Percentiles rank a stretch among this genome's conserved stretches.
Evolutionary conservation across 148 eudicot species (phyloP).

Genomic region (Cornus suecica): DNA sequence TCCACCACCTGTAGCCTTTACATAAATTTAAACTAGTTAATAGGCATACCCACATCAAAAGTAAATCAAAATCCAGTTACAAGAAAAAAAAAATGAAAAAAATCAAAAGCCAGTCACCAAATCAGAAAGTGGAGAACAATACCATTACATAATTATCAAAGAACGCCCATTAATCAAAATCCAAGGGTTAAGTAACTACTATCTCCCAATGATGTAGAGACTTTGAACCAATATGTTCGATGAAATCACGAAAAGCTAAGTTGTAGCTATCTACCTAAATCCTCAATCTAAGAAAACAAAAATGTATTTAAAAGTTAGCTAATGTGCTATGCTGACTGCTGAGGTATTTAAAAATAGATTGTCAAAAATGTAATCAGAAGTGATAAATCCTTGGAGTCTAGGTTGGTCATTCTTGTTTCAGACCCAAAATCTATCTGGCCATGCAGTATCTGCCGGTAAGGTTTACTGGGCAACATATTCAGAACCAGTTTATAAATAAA

Average conservation of each 20-base stretch:
- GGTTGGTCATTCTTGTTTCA: background rate
- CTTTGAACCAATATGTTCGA: background rate
- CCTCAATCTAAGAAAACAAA: background rate
- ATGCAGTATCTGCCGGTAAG: background rate
- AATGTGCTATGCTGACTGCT: too few species aligned
- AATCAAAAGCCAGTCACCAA: background rate
- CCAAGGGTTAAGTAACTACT: background rate
- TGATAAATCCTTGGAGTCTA: background rate
- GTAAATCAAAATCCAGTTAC: background rate
- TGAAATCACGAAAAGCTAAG: background rate
- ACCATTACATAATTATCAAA: background rate
- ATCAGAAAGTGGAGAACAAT: background rate
- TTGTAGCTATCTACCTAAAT: background rate
- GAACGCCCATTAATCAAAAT: too few species aligned
- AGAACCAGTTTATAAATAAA: background rate
- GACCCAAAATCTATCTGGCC: background rate
- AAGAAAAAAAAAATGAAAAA: too few species aligned
- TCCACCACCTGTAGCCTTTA: constrained; percentile 99
- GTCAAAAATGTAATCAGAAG: background rate
- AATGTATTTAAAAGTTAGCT: background rate
- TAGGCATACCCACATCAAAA: background rate
- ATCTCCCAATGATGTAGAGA: background rate
- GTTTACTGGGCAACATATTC: background rate
- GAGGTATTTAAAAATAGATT: too few species aligned
- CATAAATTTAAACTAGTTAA: constrained; percentile 31